Percentiles rank a stretch among this genome's conserved stretches.
phyloP scores from a whole-genome alignment of 305 asterid species.

The Fraxinus angustifolia region DNA sequence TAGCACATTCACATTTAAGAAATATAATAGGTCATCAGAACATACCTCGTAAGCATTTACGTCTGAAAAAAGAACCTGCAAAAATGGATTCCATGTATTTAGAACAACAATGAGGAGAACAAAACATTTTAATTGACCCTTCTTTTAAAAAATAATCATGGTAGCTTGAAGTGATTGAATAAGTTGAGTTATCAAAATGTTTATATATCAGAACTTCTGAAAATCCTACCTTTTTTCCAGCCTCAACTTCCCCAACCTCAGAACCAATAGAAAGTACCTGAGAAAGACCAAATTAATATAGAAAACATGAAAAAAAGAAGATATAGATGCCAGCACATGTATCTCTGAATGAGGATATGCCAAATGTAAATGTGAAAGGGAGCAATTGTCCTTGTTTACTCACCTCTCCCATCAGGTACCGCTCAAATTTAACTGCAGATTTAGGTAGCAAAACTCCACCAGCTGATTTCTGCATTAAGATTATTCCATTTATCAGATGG shows the following conservation, averaged over 20 bases:
- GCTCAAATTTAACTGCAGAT: conserved; percentile 82
- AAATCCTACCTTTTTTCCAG: conserved; percentile 66
- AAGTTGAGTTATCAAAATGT: neutral
- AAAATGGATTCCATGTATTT: conserved; percentile 19
- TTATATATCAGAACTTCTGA: neutral
- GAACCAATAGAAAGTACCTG: conserved; percentile 73
- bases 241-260: conserved; percentile 54
- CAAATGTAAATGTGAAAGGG: neutral
- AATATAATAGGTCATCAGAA: neutral
- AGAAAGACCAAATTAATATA: neutral
- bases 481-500: conserved; percentile 8
- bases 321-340: neutral
- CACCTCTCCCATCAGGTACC: conserved; percentile 87
- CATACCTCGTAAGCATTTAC: conserved; percentile 81
- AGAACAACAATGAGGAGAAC: neutral
- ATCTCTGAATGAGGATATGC: neutral
- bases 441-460: conserved; percentile 90
- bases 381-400: conserved; percentile 10
- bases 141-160: neutral
- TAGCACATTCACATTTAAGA: neutral
- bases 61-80: conserved; percentile 89
- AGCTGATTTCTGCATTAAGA: conserved; percentile 68
- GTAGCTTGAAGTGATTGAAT: neutral
- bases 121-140: neutral
- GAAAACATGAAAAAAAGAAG: neutral